Percentiles rank a stretch among this genome's conserved stretches.
Conservation (phyloP, 805 yeast species). For the Candida xyloterini region DNA sequence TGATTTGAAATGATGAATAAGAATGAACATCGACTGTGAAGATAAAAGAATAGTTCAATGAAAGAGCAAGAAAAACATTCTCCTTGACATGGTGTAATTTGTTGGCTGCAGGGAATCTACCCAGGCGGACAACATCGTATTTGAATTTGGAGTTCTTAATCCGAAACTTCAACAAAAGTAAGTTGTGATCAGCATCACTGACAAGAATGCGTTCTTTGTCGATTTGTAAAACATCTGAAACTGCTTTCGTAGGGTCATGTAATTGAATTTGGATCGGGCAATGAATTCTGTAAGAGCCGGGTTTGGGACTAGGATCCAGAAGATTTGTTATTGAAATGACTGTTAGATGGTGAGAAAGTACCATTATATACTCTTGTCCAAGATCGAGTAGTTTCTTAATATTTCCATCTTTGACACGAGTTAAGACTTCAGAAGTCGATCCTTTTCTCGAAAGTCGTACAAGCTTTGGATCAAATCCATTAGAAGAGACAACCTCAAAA, state of each 20-base stretch:
- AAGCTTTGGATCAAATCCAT: constrained; percentile 3
- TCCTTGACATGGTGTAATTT: not conserved
- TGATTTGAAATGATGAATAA: not conserved
- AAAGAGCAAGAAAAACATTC: not conserved
- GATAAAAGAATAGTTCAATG: not conserved
- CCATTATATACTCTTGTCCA: not conserved
- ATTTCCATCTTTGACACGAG: not conserved
- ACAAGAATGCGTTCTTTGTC: not conserved
- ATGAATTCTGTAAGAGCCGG: too few relatives aligned
- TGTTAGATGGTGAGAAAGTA: not conserved
- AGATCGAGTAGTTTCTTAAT: not conserved
- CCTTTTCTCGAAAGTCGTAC: not conserved
- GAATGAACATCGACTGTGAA: not conserved
- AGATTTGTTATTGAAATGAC: not conserved
- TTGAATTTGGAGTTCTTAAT: not conserved
- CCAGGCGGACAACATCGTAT: not conserved
- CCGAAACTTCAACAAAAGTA: not conserved
- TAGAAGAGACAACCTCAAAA: not conserved
- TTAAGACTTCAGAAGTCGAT: not conserved
- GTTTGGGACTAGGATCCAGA: not conserved
- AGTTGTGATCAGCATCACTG: not conserved
- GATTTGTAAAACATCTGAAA: too few relatives aligned
- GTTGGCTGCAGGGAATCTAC: not conserved
- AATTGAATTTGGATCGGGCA: too few relatives aligned
- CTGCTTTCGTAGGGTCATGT: too few relatives aligned